These are phyloP conservation scores for Retiboletus flavoniger DNA, from an alignment of 1,284 basidiomycete genomes.

Conservation along the genomic window DNA sequence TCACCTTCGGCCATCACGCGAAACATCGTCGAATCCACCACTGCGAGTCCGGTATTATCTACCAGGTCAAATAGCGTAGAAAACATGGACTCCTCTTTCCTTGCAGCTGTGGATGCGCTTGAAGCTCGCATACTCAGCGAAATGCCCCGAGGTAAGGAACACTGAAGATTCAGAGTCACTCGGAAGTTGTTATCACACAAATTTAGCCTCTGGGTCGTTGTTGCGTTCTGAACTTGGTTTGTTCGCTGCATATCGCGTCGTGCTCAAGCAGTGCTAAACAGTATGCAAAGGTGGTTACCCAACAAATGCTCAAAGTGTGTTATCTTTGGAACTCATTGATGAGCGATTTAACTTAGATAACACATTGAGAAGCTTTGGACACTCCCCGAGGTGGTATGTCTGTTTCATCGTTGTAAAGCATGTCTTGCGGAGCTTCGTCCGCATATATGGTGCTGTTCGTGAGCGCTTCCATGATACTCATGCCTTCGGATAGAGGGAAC, in stretches of 20 bases:
- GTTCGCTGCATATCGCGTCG: neutral
- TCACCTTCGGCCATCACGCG: neutral
- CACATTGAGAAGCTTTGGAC: neutral
- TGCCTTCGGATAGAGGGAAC: slow-evolving; percentile 3
- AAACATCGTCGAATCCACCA: neutral
- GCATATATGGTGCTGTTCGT: neutral
- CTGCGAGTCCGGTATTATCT: slow-evolving; percentile 24
- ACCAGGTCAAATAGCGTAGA: slow-evolving; percentile 33
- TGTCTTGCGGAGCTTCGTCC: neutral
- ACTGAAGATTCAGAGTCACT: neutral
- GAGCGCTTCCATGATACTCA: slow-evolving; percentile 7
- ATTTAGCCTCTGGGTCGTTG: neutral
- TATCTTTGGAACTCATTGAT: neutral
- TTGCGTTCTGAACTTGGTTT: slow-evolving; percentile 4
- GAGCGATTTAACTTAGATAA: neutral
- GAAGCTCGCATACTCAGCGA: slow-evolving; percentile 31
- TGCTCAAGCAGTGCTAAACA: slow-evolving; percentile 1
- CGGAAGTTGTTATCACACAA: neutral
- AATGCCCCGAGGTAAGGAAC: slow-evolving; percentile 12
- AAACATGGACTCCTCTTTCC: slow-evolving; percentile 34
- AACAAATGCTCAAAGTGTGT: slow-evolving; percentile 8
- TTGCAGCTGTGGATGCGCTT: slow-evolving; percentile 42
- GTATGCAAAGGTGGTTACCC: slow-evolving; percentile 9
- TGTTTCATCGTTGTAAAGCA: neutral
- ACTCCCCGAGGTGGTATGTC: slow-evolving; percentile 20